Base-by-base conservation (phyloP, 805 yeast species). In the Candida railenensis region DNA sequence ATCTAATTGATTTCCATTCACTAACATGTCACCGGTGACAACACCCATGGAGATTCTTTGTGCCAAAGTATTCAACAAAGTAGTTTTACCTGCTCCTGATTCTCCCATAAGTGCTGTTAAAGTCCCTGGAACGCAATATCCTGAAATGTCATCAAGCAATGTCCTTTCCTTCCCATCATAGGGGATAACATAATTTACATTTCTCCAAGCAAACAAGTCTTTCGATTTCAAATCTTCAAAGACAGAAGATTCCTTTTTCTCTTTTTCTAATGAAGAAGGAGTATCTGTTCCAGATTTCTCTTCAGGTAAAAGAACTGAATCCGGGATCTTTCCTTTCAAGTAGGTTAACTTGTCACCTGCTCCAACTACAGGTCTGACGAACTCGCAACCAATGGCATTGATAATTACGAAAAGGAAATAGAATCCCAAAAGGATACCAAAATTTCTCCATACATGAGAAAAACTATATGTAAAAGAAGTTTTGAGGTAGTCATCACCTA, bases 41-140 rank as follows among this genome's bases (percentile, higher is more conserved):
- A 76, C 77, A 62, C 86, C 86, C 63, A 71, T 69, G 34, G 77
- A 74, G 49, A 75, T 70, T 61, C 85, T 67, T 53, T 76, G 78
- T 38, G 83, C 77, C 47, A 79, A 63, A 18, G 73, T 73, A 58
- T 80, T 80, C 53, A 80, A 66, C 45, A 80, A 61, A 9, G 83
- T 80, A 9, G 83, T 80, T 54, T 80, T 80, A 57, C 85, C 83
- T 22, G 83, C 83, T 59, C 84, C 83, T n/a, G 83, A 78, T 41
- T 78, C 82, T 53, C 84, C 84, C 82, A 80, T 78, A 22, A 80
- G 60, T 11, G 85, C 85, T 19, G 84, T 80, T 56, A 80, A 60
- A 4, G 76, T 70, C 39, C 85, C 85, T 2, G 85, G 83, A 32
- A 57, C 53, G 44, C 66, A 61, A 51, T 49, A 66, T 1, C 71